Evolutionary conservation across 2,329 filamentous ascomycete species (phyloP), one percentile per base, ranked within the genome.

Genomic region (Colletotrichum viniferum): DNA sequence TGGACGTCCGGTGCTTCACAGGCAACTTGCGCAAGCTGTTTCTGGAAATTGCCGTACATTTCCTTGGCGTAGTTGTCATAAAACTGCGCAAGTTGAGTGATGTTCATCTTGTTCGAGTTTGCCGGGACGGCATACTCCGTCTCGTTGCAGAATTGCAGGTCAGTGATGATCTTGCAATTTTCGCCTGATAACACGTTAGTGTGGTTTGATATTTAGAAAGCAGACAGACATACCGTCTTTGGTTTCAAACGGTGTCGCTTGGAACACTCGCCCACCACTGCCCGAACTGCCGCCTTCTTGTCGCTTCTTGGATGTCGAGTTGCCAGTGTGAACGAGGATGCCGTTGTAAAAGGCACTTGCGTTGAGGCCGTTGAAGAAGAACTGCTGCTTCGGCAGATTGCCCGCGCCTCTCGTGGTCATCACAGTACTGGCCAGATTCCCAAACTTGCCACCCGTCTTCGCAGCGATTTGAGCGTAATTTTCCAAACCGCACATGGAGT

Each of bases 101-200:
- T 86, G 69, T 90, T 87, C 78, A 92, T 92, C 61, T 87, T 91
- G 43, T 87, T 85, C 3, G 91, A 88, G 80, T 98, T 98, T 55
- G 94, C 93, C 1, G 97, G 97, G 1, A 98, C 97, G 8, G 96
- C 94, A 82, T 98, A 98, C 66, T 96, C 95, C 63, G 96, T 94
- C 79, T 96, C 92, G 78, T 93, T 90, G 86, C 97, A 99, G 83
- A 98, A 97, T 0, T 92, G 88, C n/a, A 99, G 91, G 81, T 97
- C 93, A 83, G 93, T 96, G 61, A 98, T 89, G 55, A 99, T 89
- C 75, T 94, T 93, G 83, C 97, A 99, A 81, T 96, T 98, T 75
- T 92, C 90, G 74, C 94, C 95, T 92, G 79, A 77, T 75, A 18
- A n/a, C 21, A 21, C 8, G 10, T 43, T 43, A 69, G 62, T 24